These are phyloP conservation scores for Trametes elegans DNA, from an alignment of 768 basidiomycete genomes.

Conservation along the genomic window DNA sequence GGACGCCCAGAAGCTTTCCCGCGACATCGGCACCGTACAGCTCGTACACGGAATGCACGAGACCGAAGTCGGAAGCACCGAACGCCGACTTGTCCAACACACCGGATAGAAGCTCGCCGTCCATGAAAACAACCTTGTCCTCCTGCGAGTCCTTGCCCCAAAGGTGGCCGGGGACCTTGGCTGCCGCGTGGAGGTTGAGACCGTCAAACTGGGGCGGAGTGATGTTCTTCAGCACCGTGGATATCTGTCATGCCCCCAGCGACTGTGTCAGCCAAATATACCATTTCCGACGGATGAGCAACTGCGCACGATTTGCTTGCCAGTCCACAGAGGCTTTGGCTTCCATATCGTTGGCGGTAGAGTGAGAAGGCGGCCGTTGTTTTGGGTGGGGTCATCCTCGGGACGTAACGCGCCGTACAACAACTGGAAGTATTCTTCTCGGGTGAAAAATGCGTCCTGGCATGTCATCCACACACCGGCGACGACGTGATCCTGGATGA, in stretches of 20 bases:
- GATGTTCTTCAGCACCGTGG: constrained; percentile 90
- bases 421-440: constrained; percentile 95
- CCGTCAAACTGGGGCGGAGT: constrained; percentile 79
- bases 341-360: constrained; percentile 92
- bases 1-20: constrained; percentile 87
- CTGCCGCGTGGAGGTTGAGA: constrained; percentile 79
- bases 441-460: constrained; percentile 90
- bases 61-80: constrained; percentile 92
- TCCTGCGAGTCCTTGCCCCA: constrained; percentile 83
- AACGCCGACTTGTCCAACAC: constrained; percentile 97
- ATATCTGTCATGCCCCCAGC: constrained; percentile 59
- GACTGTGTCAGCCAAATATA: constrained; percentile 2
- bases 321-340: constrained; percentile 91
- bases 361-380: constrained; percentile 66
- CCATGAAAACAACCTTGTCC: constrained; percentile 84
- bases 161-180: constrained; percentile 84
- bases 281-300: neutral
- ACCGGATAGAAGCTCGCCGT: constrained; percentile 92
- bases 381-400: constrained; percentile 65
- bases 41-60: constrained; percentile 96
- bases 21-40: constrained; percentile 89
- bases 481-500: constrained; percentile 99
- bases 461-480: constrained; percentile 99
- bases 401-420: constrained; percentile 92
- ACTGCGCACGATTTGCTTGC: constrained; percentile 86